A percentile compares a stretch with the other conserved stretches of the same genome.
Evolutionary conservation across 495 filamentous ascomycete genomes (phyloP).

Genomic region (Sporormia fimetaria): DNA sequence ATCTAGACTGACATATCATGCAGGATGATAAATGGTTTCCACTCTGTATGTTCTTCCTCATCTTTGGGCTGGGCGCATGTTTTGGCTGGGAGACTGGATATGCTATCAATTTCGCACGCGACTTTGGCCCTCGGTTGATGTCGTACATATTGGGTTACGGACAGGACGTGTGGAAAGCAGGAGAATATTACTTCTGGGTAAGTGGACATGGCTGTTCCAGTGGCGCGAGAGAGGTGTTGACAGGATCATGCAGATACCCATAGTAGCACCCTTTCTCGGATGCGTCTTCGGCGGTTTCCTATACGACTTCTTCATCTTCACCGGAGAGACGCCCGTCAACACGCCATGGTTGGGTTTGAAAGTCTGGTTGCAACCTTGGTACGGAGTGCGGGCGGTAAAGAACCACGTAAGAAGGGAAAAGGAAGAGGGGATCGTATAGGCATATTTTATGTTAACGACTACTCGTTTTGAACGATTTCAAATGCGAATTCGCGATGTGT

Average conservation of each 20-base stretch:
- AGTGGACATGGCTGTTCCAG: conserved; percentile 11
- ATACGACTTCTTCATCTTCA: conserved; percentile 52
- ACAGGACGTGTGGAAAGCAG: conserved; percentile 49
- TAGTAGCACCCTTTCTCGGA: conserved; percentile 48
- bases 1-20: no score
- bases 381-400: conserved; percentile 1
- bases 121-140: conserved; percentile 55
- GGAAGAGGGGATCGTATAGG: conserved; percentile 16
- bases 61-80: conserved; percentile 58
- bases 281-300: conserved; percentile 49
- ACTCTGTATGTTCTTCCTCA: conserved; percentile 49
- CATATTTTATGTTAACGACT: no score
- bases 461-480: no score
- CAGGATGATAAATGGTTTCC: conserved; percentile 39
- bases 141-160: conserved; percentile 54
- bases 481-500: no score
- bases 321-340: conserved; percentile 48
- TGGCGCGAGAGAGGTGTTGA: neutral
- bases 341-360: conserved; percentile 47
- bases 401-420: conserved; percentile 5
- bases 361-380: conserved; percentile 18
- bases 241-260: conserved; percentile 32
- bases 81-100: conserved; percentile 63
- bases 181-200: conserved; percentile 56
- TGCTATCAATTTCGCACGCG: conserved; percentile 55